Percentiles rank a stretch among this genome's conserved stretches.
Evolutionary conservation across 1,139 yeast genomes (phyloP).

Genomic region (Debaryomyces sp.): DNA sequence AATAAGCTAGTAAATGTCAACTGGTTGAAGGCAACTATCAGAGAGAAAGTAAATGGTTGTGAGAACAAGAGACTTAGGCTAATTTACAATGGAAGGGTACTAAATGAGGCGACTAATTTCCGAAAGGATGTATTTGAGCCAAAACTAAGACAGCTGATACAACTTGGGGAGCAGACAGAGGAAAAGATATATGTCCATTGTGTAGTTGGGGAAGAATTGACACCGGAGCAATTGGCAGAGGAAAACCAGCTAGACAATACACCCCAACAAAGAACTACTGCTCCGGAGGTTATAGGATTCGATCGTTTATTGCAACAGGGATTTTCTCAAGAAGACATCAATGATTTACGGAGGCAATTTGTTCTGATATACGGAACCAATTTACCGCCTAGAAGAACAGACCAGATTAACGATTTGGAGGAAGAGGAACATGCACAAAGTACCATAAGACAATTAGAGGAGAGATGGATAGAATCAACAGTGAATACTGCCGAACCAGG

Average conservation of each 20-base stretch:
- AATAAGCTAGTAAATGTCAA: slow-evolving; percentile 32
- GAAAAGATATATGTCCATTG: slow-evolving; percentile 68
- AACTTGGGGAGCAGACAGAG: slow-evolving; percentile 10
- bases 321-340: slow-evolving; percentile 74
- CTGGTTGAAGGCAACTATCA: slow-evolving; percentile 34
- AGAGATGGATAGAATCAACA: slow-evolving; percentile 87
- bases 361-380: slow-evolving; percentile 52
- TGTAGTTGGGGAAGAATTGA: slow-evolving; percentile 72
- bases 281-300: slow-evolving; percentile 81
- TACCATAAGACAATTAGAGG: slow-evolving; percentile 69
- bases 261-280: slow-evolving; percentile 53
- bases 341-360: slow-evolving; percentile 74
- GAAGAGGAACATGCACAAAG: slow-evolving; percentile 41
- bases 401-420: slow-evolving; percentile 43
- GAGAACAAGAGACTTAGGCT: slow-evolving; percentile 61
- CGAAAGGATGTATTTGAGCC: slow-evolving; percentile 49
- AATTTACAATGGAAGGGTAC: slow-evolving; percentile 73
- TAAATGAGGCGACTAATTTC: slow-evolving; percentile 62
- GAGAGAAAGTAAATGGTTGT: slow-evolving; percentile 29
- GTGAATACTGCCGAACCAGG: slow-evolving; percentile 35
- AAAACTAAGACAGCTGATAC: slow-evolving; percentile 17
- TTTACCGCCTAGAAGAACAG: slow-evolving; percentile 10
- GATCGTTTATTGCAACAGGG: slow-evolving; percentile 85
- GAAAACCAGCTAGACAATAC: slow-evolving; percentile 64
- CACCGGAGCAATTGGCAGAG: slow-evolving; percentile 57